Percentiles rank a stretch among this genome's conserved stretches.
Evolutionary conservation across 768 basidiomycete genomes (phyloP).

Genomic region (Rhodotorula graminis): DNA sequence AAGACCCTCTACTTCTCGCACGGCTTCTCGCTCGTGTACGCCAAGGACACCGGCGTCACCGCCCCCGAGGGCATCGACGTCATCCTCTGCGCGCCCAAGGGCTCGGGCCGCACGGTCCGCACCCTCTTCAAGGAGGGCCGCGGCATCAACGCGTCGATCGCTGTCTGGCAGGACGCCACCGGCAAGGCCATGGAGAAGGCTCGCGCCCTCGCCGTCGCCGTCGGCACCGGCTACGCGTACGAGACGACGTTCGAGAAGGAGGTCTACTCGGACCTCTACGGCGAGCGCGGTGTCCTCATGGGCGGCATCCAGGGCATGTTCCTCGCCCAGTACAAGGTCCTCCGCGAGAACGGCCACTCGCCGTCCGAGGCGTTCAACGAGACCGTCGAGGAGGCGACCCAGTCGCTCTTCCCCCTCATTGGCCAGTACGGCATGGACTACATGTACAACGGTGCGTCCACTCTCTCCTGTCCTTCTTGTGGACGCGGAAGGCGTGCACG

Average conservation of each 20-base stretch:
- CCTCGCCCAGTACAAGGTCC: constrained; percentile 96
- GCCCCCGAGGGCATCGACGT: constrained; percentile 93
- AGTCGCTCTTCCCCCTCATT: constrained; percentile 94
- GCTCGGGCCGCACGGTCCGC: constrained; percentile 96
- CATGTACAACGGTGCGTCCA: constrained; percentile 5
- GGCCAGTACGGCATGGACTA: constrained; percentile 61
- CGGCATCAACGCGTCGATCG: constrained; percentile 91
- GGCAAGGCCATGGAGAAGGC: constrained; percentile 98
- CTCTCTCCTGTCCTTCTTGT: background rate
- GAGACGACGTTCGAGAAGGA: constrained; percentile 99
- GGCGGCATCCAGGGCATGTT: constrained; percentile 73
- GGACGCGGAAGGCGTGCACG: no score
- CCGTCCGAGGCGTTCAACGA: constrained; percentile 99
- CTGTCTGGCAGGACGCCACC: constrained; percentile 95
- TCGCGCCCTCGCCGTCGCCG: constrained; percentile 82
- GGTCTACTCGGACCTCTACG: constrained; percentile 98
- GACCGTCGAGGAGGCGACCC: constrained; percentile 99
- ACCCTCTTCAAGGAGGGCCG: constrained; percentile 99
- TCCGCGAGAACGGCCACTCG: constrained; percentile 90
- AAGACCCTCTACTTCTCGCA: constrained; percentile 99
- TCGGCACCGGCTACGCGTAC: constrained; percentile 96
- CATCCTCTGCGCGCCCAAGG: constrained; percentile 98
- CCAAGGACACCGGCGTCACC: constrained; percentile 89
- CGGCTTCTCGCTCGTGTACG: constrained; percentile 98
- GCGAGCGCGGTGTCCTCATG: constrained; percentile 86